Evolutionary conservation across 805 yeast genomes (phyloP), one percentile per base, ranked within the genome.

Genomic region (Starmerella stellata): DNA sequence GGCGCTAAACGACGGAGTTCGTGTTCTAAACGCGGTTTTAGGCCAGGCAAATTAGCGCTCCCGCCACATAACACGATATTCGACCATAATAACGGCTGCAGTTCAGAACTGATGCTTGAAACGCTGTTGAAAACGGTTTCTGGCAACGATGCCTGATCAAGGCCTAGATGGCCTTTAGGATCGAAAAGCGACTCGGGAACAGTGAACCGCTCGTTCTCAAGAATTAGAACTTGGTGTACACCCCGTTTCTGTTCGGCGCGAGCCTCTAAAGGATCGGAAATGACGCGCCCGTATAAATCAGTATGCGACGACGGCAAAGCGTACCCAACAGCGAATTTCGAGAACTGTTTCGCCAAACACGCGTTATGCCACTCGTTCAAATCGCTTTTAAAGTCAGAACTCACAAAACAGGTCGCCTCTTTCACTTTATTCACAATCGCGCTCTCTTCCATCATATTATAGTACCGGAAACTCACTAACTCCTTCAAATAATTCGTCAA

Each of bases 381-480:
- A 17, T 72, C 68, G 17, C 53, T 49, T 18, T 56, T 59, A 49
- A 73, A 80, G 49, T 78, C 71, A 17, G 48, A 44, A 0, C 87
- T 72, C n/a, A 80, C 70, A 62, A 70, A 74, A 55, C 80, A 68
- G 28, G 87, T 61, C 42, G 69, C 63, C 52, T 85, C 95, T 52
- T 90, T 90, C 47, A 92, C 78, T 35, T 78, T 74, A 52, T 83
- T 81, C 36, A 90, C 75, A 35, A 90, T 59, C 2, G 78, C 63
- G 0, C 93, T 76, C 57, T 92, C 99, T 44, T 90, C 95, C 53
- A 81, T 74, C 48, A 90, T 83, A 52, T 90, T 87, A 56, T 85
- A 90, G 60, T 90, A 90, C 38, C 95, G 65, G 53, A 78, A 90
- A 2, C 95, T 81, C 11, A 87, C 70, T 36, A 80, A 66, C 52